Percentiles rank a stretch among this genome's conserved stretches.
phyloP scores from a whole-genome alignment of 2,329 filamentous ascomycete species.

The Fonsecaea monophora region DNA sequence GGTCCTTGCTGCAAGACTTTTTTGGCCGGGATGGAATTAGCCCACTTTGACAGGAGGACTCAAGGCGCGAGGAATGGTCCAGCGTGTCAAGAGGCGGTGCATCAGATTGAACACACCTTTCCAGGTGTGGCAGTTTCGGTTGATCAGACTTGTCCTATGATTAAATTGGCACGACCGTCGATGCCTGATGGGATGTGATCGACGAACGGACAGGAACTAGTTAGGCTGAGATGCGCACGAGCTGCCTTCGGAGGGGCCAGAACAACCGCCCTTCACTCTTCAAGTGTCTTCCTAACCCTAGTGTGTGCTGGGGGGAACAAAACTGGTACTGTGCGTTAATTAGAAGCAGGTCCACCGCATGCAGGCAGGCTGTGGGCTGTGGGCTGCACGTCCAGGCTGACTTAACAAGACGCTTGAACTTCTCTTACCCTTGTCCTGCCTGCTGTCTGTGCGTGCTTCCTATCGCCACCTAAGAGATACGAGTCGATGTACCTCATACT shows the following conservation, averaged over 20 bases:
- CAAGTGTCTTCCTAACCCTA: background rate
- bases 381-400: background rate
- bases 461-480: background rate
- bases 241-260: background rate
- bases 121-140: background rate
- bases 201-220: conserved; percentile 7
- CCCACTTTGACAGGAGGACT: background rate
- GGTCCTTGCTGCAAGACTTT: background rate
- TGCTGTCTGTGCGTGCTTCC: background rate
- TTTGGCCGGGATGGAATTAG: background rate
- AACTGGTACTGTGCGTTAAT: background rate
- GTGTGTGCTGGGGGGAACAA: background rate
- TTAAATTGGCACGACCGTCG: background rate
- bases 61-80: background rate
- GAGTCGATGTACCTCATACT: background rate
- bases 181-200: conserved; percentile 4
- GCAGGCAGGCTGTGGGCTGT: background rate
- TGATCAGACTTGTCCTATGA: conserved; percentile 2
- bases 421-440: background rate
- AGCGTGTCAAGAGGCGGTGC: background rate
- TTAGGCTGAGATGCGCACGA: conserved; percentile 3
- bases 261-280: background rate
- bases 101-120: background rate
- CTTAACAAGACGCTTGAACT: background rate
- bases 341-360: background rate